A percentile compares a stretch with the other conserved stretches of the same genome.
Conservation (phyloP, 495 filamentous ascomycete species). For the Penicillium dipodomyicola region DNA sequence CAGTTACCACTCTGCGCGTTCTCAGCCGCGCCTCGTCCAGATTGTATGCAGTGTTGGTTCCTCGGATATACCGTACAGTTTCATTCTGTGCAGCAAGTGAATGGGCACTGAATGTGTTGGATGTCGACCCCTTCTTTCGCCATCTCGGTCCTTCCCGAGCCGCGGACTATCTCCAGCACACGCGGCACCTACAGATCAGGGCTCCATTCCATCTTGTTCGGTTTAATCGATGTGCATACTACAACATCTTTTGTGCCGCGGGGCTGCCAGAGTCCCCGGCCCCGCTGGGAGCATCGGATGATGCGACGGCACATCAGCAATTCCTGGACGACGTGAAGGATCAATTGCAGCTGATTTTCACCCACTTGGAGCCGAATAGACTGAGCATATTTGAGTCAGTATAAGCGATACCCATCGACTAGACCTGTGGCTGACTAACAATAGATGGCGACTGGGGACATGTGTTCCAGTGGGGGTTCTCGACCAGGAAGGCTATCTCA, state of each 20-base stretch:
- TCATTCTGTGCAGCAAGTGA: conserved; percentile 8
- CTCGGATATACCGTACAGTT: conserved; percentile 3
- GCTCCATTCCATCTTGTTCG: conserved; percentile 13
- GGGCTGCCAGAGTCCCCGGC: neutral
- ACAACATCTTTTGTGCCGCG: conserved; percentile 5
- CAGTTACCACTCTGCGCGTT: neutral
- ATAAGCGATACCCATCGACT: neutral
- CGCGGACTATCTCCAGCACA: conserved; percentile 1
- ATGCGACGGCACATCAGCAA: conserved; percentile 13
- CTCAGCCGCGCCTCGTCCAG: conserved; percentile 10
- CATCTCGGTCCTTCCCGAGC: neutral
- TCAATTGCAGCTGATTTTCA: conserved; percentile 7
- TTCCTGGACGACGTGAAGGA: conserved; percentile 13
- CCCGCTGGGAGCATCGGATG: conserved; percentile 5
- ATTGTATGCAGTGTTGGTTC: conserved; percentile 3
- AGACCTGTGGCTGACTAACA: neutral
- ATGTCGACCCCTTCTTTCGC: conserved; percentile 13
- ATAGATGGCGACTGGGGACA: conserved; percentile 15
- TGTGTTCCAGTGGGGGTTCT: conserved; percentile 12
- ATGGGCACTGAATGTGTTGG: conserved; percentile 10
- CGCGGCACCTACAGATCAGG: conserved; percentile 2
- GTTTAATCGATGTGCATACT: conserved; percentile 15
- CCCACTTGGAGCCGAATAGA: neutral
- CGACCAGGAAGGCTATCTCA: conserved; percentile 4
- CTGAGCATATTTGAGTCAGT: conserved; percentile 12